A percentile compares a stretch with the other conserved stretches of the same genome.
phyloP scores from a whole-genome alignment of 345 rosid genomes.

The Eucalyptus cloeziana region DNA sequence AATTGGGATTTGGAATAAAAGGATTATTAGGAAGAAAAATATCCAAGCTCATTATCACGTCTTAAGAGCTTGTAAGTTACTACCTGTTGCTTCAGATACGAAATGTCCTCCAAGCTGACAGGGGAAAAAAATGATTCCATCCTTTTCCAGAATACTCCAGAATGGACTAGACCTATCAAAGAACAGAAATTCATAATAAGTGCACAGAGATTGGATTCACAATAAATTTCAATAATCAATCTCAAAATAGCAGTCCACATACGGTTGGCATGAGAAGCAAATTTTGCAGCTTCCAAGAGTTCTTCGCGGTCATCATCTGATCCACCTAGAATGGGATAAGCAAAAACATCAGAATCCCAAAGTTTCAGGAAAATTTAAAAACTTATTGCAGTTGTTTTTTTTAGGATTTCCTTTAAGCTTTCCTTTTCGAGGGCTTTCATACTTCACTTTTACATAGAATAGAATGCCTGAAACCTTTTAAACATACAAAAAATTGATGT shows the following conservation, averaged over 20 bases:
- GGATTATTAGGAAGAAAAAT: background rate
- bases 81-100: slow-evolving; percentile 40
- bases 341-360: background rate
- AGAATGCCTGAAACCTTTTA: background rate
- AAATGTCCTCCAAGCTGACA: slow-evolving; percentile 12
- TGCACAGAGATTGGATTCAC: background rate
- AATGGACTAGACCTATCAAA: slow-evolving; percentile 29
- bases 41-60: background rate
- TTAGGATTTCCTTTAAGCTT: background rate
- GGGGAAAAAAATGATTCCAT: slow-evolving; percentile 27
- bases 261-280: slow-evolving; percentile 34
- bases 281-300: slow-evolving; percentile 35
- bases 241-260: background rate
- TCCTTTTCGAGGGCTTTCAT: background rate
- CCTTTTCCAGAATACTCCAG: slow-evolving; percentile 40
- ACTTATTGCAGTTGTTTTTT: background rate
- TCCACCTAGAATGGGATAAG: slow-evolving; percentile 19
- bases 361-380: background rate
- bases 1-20: background rate
- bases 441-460: background rate
- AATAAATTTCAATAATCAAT: background rate
- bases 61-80: background rate
- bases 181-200: background rate
- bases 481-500: background rate
- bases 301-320: slow-evolving; percentile 48